Evolutionary conservation across 441 rosid species (phyloP).

Genomic region (Lepidium campestre): DNA sequence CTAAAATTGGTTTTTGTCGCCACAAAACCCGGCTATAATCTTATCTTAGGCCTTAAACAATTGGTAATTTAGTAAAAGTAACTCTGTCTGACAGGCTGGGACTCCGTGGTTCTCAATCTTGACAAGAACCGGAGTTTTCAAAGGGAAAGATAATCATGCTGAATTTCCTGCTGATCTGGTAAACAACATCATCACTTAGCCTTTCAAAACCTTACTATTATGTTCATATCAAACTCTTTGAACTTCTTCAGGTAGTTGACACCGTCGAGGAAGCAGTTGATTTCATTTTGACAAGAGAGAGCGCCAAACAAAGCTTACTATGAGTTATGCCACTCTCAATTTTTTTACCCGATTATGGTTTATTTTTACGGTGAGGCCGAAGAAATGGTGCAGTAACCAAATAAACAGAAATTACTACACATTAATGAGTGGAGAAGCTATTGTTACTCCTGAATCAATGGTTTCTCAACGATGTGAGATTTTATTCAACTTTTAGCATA

Average conservation of each 20-base stretch:
- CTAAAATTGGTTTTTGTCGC: background rate
- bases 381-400: too few relatives aligned
- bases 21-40: background rate
- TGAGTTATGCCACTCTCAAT: background rate
- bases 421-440: too few relatives aligned
- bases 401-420: too few relatives aligned
- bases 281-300: constrained; percentile 53
- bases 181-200: constrained; percentile 2
- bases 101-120: constrained; percentile 81
- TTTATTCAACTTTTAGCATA: background rate
- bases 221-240: background rate
- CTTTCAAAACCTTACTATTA: background rate
- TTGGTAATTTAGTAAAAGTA: background rate
- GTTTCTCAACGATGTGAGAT: background rate
- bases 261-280: constrained; percentile 76
- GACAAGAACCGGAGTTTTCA: constrained; percentile 85
- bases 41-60: background rate
- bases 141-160: constrained; percentile 49
- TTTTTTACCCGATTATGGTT: background rate
- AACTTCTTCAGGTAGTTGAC: constrained; percentile 61
- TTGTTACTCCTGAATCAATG: background rate
- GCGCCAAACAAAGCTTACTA: constrained; percentile 4
- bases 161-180: constrained; percentile 75
- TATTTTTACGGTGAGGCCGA: too few relatives aligned
- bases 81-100: constrained; percentile 51